phyloP scores from a whole-genome alignment of 1,284 basidiomycete species.

The Athelia psychrophila region DNA sequence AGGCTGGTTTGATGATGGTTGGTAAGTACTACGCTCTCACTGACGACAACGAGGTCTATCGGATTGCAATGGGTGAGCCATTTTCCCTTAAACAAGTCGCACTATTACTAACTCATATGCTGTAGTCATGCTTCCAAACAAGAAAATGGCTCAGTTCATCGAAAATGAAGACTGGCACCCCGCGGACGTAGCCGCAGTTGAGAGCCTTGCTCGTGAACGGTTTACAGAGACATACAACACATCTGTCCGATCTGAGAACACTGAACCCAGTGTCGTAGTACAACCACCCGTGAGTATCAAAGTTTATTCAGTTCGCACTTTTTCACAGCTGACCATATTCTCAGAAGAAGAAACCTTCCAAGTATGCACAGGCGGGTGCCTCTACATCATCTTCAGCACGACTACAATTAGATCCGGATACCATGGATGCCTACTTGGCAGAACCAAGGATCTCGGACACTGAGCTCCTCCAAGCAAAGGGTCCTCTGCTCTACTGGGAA shows the following conservation, averaged over 20 bases:
- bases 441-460: not conserved
- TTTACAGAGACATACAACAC: not conserved
- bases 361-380: too few relatives aligned
- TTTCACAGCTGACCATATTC: too few relatives aligned
- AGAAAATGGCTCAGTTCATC: not conserved
- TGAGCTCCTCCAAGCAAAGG: not conserved
- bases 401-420: not conserved
- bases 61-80: constrained; percentile 17
- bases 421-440: constrained; percentile 4
- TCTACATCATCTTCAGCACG: too few relatives aligned
- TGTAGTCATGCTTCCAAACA: not conserved
- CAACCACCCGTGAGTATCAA: too few relatives aligned
- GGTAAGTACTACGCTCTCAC: constrained; percentile 19
- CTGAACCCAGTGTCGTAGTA: too few relatives aligned
- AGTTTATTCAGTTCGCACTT: too few relatives aligned
- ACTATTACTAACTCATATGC: too few relatives aligned
- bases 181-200: not conserved
- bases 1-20: constrained; percentile 12
- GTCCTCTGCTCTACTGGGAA: constrained; percentile 7
- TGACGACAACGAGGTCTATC: constrained; percentile 19
- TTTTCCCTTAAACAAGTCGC: not conserved
- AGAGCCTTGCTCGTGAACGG: not conserved
- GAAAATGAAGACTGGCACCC: not conserved
- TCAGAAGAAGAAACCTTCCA: too few relatives aligned
- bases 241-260: too few relatives aligned